These are phyloP conservation scores for Blastocystis sp. DNA, from an alignment of 352 stramenopile genomes.

Conservation along the genomic window DNA sequence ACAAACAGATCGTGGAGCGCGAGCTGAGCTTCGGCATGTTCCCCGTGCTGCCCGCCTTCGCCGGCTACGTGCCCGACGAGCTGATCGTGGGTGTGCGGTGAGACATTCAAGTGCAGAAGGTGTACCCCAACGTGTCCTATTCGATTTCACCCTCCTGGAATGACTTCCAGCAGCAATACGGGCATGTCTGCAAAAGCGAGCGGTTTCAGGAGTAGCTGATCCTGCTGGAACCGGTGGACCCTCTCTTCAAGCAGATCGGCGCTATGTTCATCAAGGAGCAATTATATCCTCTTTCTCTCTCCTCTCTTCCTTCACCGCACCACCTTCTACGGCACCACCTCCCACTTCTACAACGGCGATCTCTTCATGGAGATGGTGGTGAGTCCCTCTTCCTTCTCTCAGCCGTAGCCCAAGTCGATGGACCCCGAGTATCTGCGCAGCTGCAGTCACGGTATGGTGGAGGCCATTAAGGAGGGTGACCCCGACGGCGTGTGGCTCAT, in stretches of 20 bases:
- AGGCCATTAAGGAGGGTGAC: background rate
- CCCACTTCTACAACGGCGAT: constrained; percentile 67
- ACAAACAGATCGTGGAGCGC: constrained; percentile 76
- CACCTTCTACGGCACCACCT: background rate
- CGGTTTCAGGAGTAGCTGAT: constrained; percentile 75
- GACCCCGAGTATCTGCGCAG: background rate
- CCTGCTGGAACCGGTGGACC: constrained; percentile 42
- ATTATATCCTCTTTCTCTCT: background rate
- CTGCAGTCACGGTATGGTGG: background rate
- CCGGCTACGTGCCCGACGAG: constrained; percentile 81
- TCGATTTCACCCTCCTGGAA: constrained; percentile 16
- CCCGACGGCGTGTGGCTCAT: constrained; percentile 1
- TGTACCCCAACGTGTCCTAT: constrained; percentile 6
- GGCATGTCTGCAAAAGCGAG: constrained; percentile 59
- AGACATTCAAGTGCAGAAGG: background rate
- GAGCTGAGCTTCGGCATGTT: constrained; percentile 84
- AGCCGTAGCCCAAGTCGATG: background rate
- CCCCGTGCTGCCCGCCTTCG: constrained; percentile 81
- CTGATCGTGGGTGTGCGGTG: constrained; percentile 68
- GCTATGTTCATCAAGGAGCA: constrained; percentile 55
- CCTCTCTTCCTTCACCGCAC: background rate
- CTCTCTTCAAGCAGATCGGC: constrained; percentile 42
- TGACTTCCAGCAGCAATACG: constrained; percentile 8
- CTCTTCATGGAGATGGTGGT: constrained; percentile 72
- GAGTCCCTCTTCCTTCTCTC: background rate